A percentile compares a stretch with the other conserved stretches of the same genome.
These are phyloP conservation scores for Solanum hybrid DNA, from an alignment of 305 asterid genomes.

Conservation along the genomic window DNA sequence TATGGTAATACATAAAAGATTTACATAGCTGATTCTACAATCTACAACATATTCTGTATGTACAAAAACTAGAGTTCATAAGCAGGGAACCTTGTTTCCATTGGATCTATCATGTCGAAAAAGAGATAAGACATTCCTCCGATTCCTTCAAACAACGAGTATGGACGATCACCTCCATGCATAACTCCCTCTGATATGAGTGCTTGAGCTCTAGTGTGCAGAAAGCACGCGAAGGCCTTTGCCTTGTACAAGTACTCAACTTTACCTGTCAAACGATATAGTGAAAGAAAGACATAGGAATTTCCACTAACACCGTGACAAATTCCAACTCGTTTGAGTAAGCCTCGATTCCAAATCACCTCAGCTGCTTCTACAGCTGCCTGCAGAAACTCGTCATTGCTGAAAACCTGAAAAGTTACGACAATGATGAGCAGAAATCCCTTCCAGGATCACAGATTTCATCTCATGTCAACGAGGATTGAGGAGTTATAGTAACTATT, in stretches of 20 bases:
- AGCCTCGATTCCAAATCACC: constrained; percentile 77
- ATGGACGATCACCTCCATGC: constrained; percentile 81
- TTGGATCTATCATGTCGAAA: constrained; percentile 56
- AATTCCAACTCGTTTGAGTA: constrained; percentile 78
- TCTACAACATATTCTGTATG: neutral
- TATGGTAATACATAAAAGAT: neutral
- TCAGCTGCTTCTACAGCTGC: constrained; percentile 71
- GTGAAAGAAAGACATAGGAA: constrained; percentile 66
- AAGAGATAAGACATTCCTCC: constrained; percentile 70
- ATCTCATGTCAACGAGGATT: neutral
- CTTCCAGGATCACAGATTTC: neutral
- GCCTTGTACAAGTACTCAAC: constrained; percentile 62
- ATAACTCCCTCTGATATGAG: constrained; percentile 59
- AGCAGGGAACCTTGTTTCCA: constrained; percentile 60
- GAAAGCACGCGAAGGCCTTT: constrained; percentile 70
- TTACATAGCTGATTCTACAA: neutral
- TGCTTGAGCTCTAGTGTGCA: constrained; percentile 46
- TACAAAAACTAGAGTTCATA: constrained; percentile 39
- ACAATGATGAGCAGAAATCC: neutral
- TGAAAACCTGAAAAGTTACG: constrained; percentile 42
- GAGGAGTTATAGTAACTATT: neutral
- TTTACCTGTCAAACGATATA: constrained; percentile 61
- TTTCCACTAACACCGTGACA: constrained; percentile 90
- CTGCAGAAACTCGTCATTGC: constrained; percentile 50
- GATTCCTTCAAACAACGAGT: constrained; percentile 78